Conservation (phyloP, 768 basidiomycete genomes). For the Xanthoconium stramineum region DNA sequence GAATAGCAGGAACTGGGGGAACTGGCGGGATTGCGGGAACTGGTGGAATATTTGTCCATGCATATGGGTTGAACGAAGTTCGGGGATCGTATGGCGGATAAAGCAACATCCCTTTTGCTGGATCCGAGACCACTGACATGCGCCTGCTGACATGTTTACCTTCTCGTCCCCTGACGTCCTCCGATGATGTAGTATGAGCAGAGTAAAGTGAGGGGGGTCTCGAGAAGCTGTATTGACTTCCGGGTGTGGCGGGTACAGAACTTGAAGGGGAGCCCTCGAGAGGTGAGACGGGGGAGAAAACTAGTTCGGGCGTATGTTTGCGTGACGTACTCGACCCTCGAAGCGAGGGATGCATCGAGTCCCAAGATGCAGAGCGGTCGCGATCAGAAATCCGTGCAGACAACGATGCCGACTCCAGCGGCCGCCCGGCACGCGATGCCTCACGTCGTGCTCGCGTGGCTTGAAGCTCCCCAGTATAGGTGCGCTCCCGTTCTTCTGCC, state of each 20-base stretch:
- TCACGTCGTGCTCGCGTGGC: conserved; percentile 64
- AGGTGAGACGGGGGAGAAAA: conserved; percentile 32
- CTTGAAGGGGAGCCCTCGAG: conserved; percentile 50
- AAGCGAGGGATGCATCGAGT: conserved; percentile 30
- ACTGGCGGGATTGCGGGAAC: conserved; percentile 35
- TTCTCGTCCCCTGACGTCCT: conserved; percentile 46
- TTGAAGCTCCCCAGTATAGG: conserved; percentile 57
- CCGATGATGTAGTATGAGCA: conserved; percentile 52
- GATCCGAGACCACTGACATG: conserved; percentile 38
- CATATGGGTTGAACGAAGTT: conserved; percentile 26
- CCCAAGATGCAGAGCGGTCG: conserved; percentile 37
- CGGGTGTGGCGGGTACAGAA: conserved; percentile 41
- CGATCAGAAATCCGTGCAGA: conserved; percentile 23
- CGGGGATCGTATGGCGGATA: conserved; percentile 28
- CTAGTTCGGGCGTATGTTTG: conserved; percentile 46
- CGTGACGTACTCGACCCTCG: conserved; percentile 34
- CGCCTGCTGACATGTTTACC: conserved; percentile 38
- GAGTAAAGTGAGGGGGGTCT: conserved; percentile 59
- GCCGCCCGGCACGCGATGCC: conserved; percentile 45
- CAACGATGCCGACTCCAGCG: conserved; percentile 21
- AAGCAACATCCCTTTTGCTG: conserved; percentile 28
- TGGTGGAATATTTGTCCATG: conserved; percentile 19
- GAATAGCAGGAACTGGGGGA: conserved; percentile 34
- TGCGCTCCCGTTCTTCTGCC: conserved; percentile 51
- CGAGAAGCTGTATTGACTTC: conserved; percentile 38